phyloP scores from a whole-genome alignment of 2,329 filamentous ascomycete genomes.

The Scleromitrula shiraiana region DNA sequence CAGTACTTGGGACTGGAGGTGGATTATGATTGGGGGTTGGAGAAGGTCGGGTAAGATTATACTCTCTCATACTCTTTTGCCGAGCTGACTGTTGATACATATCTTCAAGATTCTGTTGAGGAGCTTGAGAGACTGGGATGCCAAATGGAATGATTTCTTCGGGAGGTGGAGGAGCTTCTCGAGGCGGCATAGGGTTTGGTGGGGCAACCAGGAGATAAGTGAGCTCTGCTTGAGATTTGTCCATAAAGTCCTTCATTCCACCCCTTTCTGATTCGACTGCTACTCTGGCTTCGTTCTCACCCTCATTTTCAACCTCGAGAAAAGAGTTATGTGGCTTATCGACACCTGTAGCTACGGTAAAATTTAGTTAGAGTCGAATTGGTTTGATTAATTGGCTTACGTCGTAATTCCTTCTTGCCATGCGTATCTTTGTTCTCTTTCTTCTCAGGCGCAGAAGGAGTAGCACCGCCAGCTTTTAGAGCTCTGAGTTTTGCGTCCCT shows the following conservation, averaged over 20 bases:
- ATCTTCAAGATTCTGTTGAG: conserved; percentile 31
- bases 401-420: conserved; percentile 47
- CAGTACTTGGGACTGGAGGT: conserved; percentile 38
- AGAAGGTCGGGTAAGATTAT: conserved; percentile 42
- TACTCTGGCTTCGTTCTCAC: conserved; percentile 34
- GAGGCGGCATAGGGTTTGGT: conserved; percentile 56
- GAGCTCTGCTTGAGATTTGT: conserved; percentile 58
- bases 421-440: conserved; percentile 46
- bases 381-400: conserved; percentile 34
- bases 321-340: conserved; percentile 28
- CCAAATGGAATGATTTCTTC: conserved; percentile 47
- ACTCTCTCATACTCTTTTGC: conserved; percentile 51
- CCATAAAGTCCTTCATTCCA: conserved; percentile 52
- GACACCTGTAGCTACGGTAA: conserved; percentile 13
- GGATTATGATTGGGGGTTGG: conserved; percentile 53
- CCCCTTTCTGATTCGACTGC: conserved; percentile 36
- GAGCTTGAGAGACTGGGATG: conserved; percentile 31
- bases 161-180: conserved; percentile 52
- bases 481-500: conserved; percentile 65
- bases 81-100: conserved; percentile 31
- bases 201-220: conserved; percentile 62
- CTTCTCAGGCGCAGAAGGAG: conserved; percentile 32
- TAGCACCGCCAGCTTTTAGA: conserved; percentile 35
- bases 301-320: conserved; percentile 40
- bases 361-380: neutral